Conservation (phyloP, 2,329 filamentous ascomycete species). For the Dothideomycetidae sp. region DNA sequence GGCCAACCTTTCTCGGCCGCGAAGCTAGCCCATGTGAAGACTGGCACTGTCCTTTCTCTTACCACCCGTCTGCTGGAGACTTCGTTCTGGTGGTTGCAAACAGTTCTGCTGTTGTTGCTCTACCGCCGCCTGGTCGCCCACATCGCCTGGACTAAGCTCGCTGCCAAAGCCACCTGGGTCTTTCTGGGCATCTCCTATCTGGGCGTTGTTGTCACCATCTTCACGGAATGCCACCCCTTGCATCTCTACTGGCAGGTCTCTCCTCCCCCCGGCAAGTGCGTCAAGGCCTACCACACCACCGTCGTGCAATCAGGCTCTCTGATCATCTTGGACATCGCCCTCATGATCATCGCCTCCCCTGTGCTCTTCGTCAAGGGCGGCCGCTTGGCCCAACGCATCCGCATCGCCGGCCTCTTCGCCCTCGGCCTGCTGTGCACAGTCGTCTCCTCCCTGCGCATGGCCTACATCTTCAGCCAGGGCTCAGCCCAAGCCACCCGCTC, state of each 20-base stretch:
- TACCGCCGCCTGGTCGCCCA: constrained; percentile 12
- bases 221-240: constrained; percentile 27
- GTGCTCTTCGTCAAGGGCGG: constrained; percentile 11
- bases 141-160: constrained; percentile 11
- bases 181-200: constrained; percentile 19
- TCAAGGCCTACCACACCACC: constrained; percentile 22
- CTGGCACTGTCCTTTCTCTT: constrained; percentile 12
- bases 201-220: constrained; percentile 21
- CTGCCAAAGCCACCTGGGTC: constrained; percentile 16
- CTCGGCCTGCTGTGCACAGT: constrained; percentile 13
- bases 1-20: background rate
- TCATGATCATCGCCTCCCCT: constrained; percentile 17
- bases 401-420: constrained; percentile 7
- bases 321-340: constrained; percentile 17
- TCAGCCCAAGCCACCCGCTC: constrained; percentile 12
- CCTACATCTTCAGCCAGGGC: constrained; percentile 11
- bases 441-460: constrained; percentile 10
- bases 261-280: constrained; percentile 15
- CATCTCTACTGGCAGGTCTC: constrained; percentile 18
- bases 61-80: constrained; percentile 11
- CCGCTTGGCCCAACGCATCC: constrained; percentile 1
- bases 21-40: constrained; percentile 5
- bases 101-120: constrained; percentile 12
- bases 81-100: constrained; percentile 13
- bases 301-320: constrained; percentile 24